phyloP scores from a whole-genome alignment of 2,329 filamentous ascomycete species.

The Thelonectria discophora region DNA sequence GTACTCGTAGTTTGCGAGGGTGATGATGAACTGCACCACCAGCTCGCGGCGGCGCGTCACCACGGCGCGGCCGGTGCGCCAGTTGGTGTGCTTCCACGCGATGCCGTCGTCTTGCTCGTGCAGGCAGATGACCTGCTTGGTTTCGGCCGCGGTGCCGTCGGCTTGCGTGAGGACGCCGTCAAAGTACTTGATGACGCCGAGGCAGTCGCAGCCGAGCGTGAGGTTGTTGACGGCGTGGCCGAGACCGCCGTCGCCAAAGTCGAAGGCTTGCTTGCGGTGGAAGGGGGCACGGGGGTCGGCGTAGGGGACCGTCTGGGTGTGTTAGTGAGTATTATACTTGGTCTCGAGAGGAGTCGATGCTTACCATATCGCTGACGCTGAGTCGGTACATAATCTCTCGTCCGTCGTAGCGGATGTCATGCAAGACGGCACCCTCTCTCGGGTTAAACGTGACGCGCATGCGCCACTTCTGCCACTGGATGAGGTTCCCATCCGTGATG shows the following conservation, averaged over 20 bases:
- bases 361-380: conserved; percentile 72
- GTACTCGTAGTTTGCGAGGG: conserved; percentile 70
- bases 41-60: conserved; percentile 64
- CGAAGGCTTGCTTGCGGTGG: conserved; percentile 74
- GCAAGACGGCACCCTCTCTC: conserved; percentile 73
- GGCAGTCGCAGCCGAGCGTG: conserved; percentile 71
- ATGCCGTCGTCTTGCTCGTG: conserved; percentile 58
- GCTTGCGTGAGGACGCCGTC: conserved; percentile 46
- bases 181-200: conserved; percentile 67
- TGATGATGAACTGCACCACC: conserved; percentile 69
- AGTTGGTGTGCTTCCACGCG: conserved; percentile 69
- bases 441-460: conserved; percentile 75
- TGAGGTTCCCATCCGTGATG: conserved; percentile 53
- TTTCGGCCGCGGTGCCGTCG: conserved; percentile 48
- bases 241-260: conserved; percentile 73
- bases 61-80: conserved; percentile 63
- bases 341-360: neutral
- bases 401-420: conserved; percentile 73
- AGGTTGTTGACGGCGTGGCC: conserved; percentile 74
- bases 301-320: conserved; percentile 63
- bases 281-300: conserved; percentile 69
- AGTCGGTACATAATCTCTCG: conserved; percentile 73
- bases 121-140: conserved; percentile 53
- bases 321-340: accelerated
- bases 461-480: conserved; percentile 72